phyloP scores from a whole-genome alignment of 1,284 basidiomycete genomes.

The Tilletia horrida region DNA sequence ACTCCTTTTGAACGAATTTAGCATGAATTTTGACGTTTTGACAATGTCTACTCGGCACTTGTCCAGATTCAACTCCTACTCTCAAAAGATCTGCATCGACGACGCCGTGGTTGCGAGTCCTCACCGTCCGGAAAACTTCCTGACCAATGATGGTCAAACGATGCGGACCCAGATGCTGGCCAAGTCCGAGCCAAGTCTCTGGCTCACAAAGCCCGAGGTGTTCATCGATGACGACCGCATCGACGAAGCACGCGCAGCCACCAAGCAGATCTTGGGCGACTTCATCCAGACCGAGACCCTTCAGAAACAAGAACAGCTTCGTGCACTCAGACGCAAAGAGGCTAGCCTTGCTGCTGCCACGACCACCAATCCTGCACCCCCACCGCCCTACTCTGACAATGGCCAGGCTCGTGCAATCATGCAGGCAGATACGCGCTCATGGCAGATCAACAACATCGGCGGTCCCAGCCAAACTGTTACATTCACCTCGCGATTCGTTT shows the following conservation, averaged over 20 bases:
- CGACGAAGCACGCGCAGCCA: neutral
- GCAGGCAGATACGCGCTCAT: neutral
- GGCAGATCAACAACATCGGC: conserved; percentile 12
- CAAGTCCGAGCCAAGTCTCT: conserved; percentile 3
- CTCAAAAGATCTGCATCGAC: conserved; percentile 18
- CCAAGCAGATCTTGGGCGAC: neutral
- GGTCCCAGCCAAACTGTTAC: conserved; percentile 18
- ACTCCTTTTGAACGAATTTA: too few species aligned
- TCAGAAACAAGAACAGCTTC: neutral
- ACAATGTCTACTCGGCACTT: too few species aligned
- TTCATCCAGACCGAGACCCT: neutral
- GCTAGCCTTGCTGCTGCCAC: neutral
- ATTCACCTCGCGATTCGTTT: conserved; percentile 13
- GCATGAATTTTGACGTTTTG: too few species aligned
- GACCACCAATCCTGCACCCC: neutral
- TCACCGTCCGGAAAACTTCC: conserved; percentile 16
- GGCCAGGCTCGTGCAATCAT: neutral
- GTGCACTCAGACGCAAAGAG: neutral
- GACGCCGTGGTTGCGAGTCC: conserved; percentile 5
- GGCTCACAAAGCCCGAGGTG: conserved; percentile 2
- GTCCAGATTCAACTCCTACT: conserved; percentile 18
- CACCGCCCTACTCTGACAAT: neutral
- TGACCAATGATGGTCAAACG: conserved; percentile 15
- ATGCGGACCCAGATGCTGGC: conserved; percentile 2
- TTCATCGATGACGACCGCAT: conserved; percentile 7